Base-by-base conservation (phyloP, 805 yeast species). In the Deakozyma indianensis region DNA sequence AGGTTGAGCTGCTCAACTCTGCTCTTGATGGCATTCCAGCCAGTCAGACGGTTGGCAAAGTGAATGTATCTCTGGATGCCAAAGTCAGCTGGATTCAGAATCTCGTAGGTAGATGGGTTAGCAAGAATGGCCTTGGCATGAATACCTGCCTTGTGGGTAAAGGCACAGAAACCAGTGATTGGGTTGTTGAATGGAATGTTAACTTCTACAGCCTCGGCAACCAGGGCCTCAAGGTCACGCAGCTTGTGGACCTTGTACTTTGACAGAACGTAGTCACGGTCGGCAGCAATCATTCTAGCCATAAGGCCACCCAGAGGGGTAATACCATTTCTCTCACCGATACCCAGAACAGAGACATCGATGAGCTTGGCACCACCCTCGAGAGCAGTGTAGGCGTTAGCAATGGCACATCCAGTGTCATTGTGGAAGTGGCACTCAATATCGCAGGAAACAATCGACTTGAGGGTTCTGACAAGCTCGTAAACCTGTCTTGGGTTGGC, bases 281-380 rank as follows among this genome's bases (percentile, higher is more conserved):
- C 94, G 50, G 97, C 96, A 50, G 95, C 95, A 61, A 92, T 86
- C 98, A 90, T 90, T 69, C 98, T 79, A 41, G 97, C 96, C 97
- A 90, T 90, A 60, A 90, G 75, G 45, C 96, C 98, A 58, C 98
- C 97, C 53, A 90, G 75, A 48, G 97, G 94, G 35, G 96, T 87
- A 64, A 90, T 90, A 64, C 98, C 98, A 67, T 90, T 90, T 70
- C 98, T 81, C 76, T 90, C 98, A 67, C 98, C 98, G 55, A 90
- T 92, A 58, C 98, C 98, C 57, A 90, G 76, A 16, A 90, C 97
- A 14, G 95, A 83, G 41, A 86, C 95, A 67, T 90, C 98, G 53
- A 90, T 84, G 57, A 88, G 76, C 60, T 78, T 79, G 54, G 98
- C 98, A 59, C 98, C 98, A 46, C 87, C 98, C 69, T 90, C 98